Percentiles rank a stretch among this genome's conserved stretches.
Conservation (phyloP, 192 early-diverging fungal genomes). For the Umbelopsis isabellina region DNA sequence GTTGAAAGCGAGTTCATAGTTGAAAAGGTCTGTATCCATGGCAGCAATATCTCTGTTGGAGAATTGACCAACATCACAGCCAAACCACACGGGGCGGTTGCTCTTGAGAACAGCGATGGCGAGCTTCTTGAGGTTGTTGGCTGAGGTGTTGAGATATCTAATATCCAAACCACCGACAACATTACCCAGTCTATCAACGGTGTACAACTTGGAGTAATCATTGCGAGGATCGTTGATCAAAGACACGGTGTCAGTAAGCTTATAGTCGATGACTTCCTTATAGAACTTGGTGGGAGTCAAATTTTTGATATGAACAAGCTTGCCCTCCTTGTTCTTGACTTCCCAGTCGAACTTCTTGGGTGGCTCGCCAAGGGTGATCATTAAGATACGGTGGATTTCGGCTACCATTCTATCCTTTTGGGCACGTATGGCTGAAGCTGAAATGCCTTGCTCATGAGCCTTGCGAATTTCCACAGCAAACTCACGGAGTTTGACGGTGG, state of each 20-base stretch:
- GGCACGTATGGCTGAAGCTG: constrained; percentile 46
- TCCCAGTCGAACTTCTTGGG: constrained; percentile 69
- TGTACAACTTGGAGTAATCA: constrained; percentile 61
- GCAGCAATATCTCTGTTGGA: constrained; percentile 54
- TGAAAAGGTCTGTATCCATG: constrained; percentile 64
- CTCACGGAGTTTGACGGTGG: constrained; percentile 70
- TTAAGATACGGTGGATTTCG: constrained; percentile 71
- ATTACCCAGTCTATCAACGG: constrained; percentile 75
- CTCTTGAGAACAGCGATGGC: constrained; percentile 61
- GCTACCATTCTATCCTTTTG: constrained; percentile 63
- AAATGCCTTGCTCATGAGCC: constrained; percentile 42
- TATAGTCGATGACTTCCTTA: constrained; percentile 59
- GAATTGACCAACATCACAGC: constrained; percentile 76
- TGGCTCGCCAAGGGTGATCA: constrained; percentile 73
- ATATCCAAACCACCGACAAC: constrained; percentile 66
- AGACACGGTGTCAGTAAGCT: constrained; percentile 63
- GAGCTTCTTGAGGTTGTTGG: constrained; percentile 60
- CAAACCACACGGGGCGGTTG: constrained; percentile 77
- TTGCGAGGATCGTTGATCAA: constrained; percentile 80
- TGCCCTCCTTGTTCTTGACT: constrained; percentile 73
- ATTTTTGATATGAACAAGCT: constrained; percentile 55
- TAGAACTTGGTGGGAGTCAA: constrained; percentile 69
- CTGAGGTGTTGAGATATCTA: constrained; percentile 67
- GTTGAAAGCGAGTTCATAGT: constrained; percentile 70
- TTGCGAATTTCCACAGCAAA: constrained; percentile 64